These are phyloP conservation scores for Chenopodium quinoa DNA, from an alignment of 148 eudicot genomes.

Conservation along the genomic window DNA sequence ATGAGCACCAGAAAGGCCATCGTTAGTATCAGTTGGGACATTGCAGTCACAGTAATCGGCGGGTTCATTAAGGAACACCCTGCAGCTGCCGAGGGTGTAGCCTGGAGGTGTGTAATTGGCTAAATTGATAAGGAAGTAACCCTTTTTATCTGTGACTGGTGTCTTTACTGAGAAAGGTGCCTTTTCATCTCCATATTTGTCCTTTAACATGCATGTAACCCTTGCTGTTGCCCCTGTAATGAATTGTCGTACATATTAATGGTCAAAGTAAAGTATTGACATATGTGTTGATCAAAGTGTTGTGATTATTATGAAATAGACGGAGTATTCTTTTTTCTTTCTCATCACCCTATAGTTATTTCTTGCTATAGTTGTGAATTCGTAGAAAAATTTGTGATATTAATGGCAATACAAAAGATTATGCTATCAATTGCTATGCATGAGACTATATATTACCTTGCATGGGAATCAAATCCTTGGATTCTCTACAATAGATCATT, in stretches of 20 bases:
- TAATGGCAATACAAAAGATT: too few species aligned
- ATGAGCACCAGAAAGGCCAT: constrained; percentile 2
- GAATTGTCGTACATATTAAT: neutral
- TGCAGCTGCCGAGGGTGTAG: neutral
- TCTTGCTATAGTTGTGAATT: too few species aligned
- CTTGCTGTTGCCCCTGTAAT: constrained; percentile 8
- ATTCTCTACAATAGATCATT: constrained; percentile 2
- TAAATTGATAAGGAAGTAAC: neutral
- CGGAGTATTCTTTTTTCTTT: too few species aligned
- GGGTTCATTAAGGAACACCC: constrained; percentile 6
- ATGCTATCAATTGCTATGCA: constrained; percentile 3
- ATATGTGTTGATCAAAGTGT: too few species aligned
- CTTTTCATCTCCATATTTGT: constrained; percentile 5
- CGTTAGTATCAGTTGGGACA: neutral
- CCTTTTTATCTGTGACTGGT: neutral
- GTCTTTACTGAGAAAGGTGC: constrained; percentile 4
- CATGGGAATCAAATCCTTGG: neutral
- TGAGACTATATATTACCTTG: neutral
- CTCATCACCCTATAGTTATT: too few species aligned
- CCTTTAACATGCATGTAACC: constrained; percentile 6
- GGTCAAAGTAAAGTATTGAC: too few species aligned
- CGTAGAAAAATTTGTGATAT: too few species aligned
- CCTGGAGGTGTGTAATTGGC: neutral
- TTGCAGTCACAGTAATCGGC: neutral
- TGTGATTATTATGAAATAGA: too few species aligned